Conservation (phyloP, 805 yeast genomes). For the Maudiozyma bulderi region DNA sequence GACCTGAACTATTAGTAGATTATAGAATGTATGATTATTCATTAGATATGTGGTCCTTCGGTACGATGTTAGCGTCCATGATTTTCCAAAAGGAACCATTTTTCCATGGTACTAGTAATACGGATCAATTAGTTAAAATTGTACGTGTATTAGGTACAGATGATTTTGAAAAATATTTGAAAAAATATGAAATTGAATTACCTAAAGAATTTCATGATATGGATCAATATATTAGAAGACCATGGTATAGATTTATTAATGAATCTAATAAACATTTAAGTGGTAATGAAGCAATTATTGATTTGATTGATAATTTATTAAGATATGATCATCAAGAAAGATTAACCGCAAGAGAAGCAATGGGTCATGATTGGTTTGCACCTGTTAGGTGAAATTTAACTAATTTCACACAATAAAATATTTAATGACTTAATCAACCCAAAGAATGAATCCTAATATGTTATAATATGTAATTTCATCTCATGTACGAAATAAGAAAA, state of each 20-base stretch:
- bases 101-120: slow-evolving; percentile 83
- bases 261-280: slow-evolving; percentile 54
- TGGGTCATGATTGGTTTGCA: slow-evolving; percentile 44
- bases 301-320: slow-evolving; percentile 68
- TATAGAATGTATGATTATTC: slow-evolving; percentile 85
- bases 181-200: slow-evolving; percentile 60
- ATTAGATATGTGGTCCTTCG: slow-evolving; percentile 87
- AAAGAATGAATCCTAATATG: not conserved
- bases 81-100: slow-evolving; percentile 86
- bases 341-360: slow-evolving; percentile 80
- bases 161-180: slow-evolving; percentile 56
- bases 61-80: slow-evolving; percentile 86
- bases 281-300: slow-evolving; percentile 62
- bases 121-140: slow-evolving; percentile 84
- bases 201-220: slow-evolving; percentile 71
- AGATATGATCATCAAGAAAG: slow-evolving; percentile 85
- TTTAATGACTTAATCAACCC: not conserved
- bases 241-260: slow-evolving; percentile 77
- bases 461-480: not conserved
- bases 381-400: slow-evolving; percentile 11
- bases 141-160: slow-evolving; percentile 83
- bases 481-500: not conserved
- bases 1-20: slow-evolving; percentile 84
- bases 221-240: slow-evolving; percentile 66
- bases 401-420: not conserved